These are phyloP conservation scores for Liriodendron chinense DNA, from an alignment of 164 flowering plant genomes.

Conservation along the genomic window DNA sequence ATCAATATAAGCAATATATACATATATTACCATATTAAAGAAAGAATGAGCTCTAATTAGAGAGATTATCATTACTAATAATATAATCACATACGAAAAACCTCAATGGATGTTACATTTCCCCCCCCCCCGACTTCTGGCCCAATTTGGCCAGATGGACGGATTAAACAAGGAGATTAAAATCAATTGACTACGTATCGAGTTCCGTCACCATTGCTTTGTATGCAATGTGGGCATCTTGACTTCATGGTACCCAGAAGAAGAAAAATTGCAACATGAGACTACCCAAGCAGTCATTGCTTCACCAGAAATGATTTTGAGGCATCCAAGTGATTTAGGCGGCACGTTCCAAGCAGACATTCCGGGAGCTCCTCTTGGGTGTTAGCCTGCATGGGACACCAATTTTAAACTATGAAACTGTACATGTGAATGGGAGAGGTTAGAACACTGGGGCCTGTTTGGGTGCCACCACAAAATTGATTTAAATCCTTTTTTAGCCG, in stretches of 20 bases:
- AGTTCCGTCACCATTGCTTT: background rate
- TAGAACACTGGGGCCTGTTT: background rate
- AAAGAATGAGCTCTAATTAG: background rate
- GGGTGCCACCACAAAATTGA: no score
- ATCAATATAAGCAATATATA: no score
- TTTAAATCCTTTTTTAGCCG: no score
- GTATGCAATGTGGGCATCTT: background rate
- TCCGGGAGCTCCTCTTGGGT: conserved; percentile 87
- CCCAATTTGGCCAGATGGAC: background rate
- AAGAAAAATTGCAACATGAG: no score
- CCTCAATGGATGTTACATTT: background rate
- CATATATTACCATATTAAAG: background rate
- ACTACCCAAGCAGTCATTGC: conserved; percentile 13
- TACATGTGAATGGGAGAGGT: background rate
- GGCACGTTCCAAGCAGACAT: conserved; percentile 76
- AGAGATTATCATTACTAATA: background rate
- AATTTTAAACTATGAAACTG: background rate
- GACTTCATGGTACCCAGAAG: background rate
- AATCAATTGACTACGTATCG: background rate
- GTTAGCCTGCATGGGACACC: conserved; percentile 51
- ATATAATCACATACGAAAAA: background rate
- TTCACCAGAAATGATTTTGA: conserved; percentile 48
- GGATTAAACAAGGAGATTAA: background rate
- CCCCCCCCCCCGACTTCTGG: background rate
- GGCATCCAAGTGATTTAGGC: conserved; percentile 69